A percentile compares a stretch with the other conserved stretches of the same genome.
Conservation (phyloP, 495 filamentous ascomycete species). For the Hypoxylon fuscum region DNA sequence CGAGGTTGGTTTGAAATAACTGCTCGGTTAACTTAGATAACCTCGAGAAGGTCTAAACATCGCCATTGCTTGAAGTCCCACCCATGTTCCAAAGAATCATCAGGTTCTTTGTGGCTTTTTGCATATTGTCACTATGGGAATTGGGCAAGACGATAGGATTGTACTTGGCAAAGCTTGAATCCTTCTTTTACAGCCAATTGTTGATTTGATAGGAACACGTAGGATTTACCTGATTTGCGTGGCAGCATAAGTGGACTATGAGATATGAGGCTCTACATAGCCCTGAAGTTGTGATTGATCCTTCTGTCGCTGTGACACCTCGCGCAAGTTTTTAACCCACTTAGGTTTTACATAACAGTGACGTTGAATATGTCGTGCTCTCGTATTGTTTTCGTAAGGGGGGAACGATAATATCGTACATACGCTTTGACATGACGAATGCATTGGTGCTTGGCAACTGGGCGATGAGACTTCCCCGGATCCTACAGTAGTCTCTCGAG, state of each 20-base stretch:
- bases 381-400: slow-evolving; percentile 6
- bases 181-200: not conserved
- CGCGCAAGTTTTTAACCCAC: not conserved
- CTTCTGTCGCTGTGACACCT: not conserved
- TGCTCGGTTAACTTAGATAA: no score
- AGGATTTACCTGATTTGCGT: not conserved
- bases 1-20: not conserved
- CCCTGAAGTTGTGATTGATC: not conserved
- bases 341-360: slow-evolving; percentile 2
- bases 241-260: not conserved
- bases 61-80: no score
- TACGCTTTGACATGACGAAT: slow-evolving; percentile 27
- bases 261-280: slow-evolving; percentile 13
- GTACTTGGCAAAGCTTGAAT: not conserved
- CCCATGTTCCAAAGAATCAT: no score
- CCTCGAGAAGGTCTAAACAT: no score
- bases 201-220: not conserved
- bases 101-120: not conserved
- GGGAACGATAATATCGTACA: not conserved
- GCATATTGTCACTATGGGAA: not conserved
- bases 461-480: slow-evolving; percentile 18
- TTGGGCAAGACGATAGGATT: not conserved
- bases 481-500: slow-evolving; percentile 1
- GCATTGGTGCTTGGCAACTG: slow-evolving; percentile 2
- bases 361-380: slow-evolving; percentile 5